A percentile compares a stretch with the other conserved stretches of the same genome.
Conservation (phyloP, 2,329 filamentous ascomycete genomes). For the Lecanicillium sp. region DNA sequence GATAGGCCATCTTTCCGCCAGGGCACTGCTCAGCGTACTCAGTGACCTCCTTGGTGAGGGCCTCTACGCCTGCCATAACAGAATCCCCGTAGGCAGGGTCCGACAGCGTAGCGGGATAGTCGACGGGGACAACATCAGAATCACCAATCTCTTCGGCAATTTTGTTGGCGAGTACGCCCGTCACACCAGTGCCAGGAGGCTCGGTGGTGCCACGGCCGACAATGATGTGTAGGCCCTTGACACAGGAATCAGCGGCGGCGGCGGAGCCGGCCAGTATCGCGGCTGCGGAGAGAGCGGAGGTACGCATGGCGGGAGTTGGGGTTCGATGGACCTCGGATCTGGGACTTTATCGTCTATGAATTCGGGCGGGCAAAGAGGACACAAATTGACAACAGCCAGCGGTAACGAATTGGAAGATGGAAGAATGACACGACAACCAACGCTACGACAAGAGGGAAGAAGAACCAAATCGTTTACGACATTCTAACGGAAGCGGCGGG, state of each 20-base stretch:
- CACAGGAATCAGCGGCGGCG: conserved; percentile 21
- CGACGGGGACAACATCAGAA: conserved; percentile 24
- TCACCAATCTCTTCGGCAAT: conserved; percentile 24
- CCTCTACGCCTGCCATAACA: conserved; percentile 23
- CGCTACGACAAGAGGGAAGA: no score
- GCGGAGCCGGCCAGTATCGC: conserved; percentile 15
- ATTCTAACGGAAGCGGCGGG: no score
- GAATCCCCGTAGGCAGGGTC: conserved; percentile 25
- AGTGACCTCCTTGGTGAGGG: conserved; percentile 21
- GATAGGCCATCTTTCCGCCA: conserved; percentile 28
- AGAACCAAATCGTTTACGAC: no score
- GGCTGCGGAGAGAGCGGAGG: conserved; percentile 4
- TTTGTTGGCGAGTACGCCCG: conserved; percentile 23
- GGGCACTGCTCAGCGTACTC: conserved; percentile 27
- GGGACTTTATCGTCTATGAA: neutral
- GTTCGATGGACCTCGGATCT: neutral
- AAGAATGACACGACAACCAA: no score
- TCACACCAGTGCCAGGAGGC: conserved; percentile 22
- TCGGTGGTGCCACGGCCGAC: conserved; percentile 30
- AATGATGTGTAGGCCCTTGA: conserved; percentile 29
- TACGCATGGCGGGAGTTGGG: conserved; percentile 1
- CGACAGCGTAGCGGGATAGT: conserved; percentile 28
- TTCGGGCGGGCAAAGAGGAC: no score
- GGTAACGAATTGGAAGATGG: no score
- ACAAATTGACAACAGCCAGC: no score